Conservation (phyloP, 2,329 filamentous ascomycete species). For the Escovopsis sp. region DNA sequence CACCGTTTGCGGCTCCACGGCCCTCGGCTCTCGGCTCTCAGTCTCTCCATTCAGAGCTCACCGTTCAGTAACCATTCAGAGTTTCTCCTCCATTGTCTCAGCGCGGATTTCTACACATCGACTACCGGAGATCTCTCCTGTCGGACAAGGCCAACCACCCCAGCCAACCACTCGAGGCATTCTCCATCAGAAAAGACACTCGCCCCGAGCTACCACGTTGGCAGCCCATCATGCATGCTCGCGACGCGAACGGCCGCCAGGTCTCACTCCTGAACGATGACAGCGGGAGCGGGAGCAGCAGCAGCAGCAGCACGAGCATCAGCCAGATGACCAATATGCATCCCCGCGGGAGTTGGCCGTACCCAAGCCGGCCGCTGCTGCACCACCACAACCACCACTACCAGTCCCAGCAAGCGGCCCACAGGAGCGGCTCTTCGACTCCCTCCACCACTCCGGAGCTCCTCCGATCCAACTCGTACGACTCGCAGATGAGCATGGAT, state of each 20-base stretch:
- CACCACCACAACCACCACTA: neutral
- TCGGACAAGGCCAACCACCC: neutral
- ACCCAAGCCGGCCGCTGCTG: slow-evolving; percentile 12
- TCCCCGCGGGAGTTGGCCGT: slow-evolving; percentile 14
- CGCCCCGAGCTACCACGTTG: neutral
- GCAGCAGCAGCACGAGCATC: slow-evolving; percentile 1
- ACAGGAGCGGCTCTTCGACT: slow-evolving; percentile 28
- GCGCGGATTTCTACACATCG: neutral
- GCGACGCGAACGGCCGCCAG: slow-evolving; percentile 39
- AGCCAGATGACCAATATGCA: slow-evolving; percentile 8
- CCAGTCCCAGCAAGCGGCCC: neutral
- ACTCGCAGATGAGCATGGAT: slow-evolving; percentile 41
- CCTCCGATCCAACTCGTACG: slow-evolving; percentile 45
- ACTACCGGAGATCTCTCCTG: no score
- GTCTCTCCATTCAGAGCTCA: no score
- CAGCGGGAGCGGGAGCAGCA: slow-evolving; percentile 2
- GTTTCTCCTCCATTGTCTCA: no score
- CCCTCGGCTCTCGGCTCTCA: no score
- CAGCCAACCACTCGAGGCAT: neutral
- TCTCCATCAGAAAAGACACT: neutral
- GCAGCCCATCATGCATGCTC: slow-evolving; percentile 27
- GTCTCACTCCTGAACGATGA: slow-evolving; percentile 48
- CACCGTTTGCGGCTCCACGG: no score
- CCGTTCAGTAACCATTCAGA: no score
- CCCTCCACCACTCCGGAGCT: slow-evolving; percentile 37